Conservation (phyloP, 2,329 filamentous ascomycete genomes). For the Sarocladiaceae sp. region DNA sequence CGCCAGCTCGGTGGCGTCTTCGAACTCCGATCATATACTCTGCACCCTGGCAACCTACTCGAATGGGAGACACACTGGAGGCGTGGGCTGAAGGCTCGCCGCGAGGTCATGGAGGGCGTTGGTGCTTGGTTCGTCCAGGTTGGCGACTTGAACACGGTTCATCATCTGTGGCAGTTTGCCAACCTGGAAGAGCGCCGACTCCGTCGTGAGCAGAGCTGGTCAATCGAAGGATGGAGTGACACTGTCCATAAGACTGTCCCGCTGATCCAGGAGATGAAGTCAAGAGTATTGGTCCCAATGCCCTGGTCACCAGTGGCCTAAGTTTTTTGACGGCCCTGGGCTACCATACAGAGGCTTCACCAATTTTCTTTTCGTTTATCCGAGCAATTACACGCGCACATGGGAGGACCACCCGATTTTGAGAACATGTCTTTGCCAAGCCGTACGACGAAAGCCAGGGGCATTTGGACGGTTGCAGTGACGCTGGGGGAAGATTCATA, state of each 20-base stretch:
- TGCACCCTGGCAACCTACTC: slow-evolving; percentile 90
- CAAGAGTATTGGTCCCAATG: slow-evolving; percentile 87
- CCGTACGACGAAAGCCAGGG: neutral
- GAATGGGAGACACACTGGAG: slow-evolving; percentile 99
- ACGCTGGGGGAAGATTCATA: neutral
- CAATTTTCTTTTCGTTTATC: slow-evolving; percentile 10
- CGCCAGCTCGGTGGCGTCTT: slow-evolving; percentile 89
- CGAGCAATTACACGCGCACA: neutral
- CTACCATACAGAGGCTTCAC: slow-evolving; percentile 1
- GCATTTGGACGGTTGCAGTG: neutral
- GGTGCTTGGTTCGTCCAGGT: slow-evolving; percentile 99
- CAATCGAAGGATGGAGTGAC: slow-evolving; percentile 90
- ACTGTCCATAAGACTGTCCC: slow-evolving; percentile 98
- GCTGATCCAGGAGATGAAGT: slow-evolving; percentile 95
- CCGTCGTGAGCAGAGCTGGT: slow-evolving; percentile 91
- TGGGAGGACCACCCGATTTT: neutral
- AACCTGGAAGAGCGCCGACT: slow-evolving; percentile 91
- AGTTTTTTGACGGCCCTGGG: slow-evolving; percentile 10
- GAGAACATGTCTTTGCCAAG: neutral
- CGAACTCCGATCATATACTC: slow-evolving; percentile 92
- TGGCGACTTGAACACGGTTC: slow-evolving; percentile 93
- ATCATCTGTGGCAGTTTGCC: slow-evolving; percentile 98
- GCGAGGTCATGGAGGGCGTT: slow-evolving; percentile 97
- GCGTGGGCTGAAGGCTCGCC: slow-evolving; percentile 80
- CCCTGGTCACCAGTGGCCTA: slow-evolving; percentile 92